phyloP scores from a whole-genome alignment of 257 asterid genomes.

The Solanum gandarillasii region DNA sequence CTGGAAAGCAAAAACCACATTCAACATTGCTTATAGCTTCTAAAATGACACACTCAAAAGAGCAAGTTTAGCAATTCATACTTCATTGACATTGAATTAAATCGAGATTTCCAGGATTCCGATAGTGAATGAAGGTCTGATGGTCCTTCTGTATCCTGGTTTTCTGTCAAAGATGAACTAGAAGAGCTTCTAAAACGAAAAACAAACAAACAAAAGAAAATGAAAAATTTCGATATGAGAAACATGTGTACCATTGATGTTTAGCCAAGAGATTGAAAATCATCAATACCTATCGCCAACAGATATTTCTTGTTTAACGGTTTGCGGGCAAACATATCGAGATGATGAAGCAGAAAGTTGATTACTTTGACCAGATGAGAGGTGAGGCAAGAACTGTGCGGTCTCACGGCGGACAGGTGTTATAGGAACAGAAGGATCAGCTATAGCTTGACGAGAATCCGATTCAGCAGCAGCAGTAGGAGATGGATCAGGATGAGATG shows the following conservation, averaged over 20 bases:
- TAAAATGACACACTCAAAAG: background rate
- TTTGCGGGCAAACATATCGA: conserved; percentile 19
- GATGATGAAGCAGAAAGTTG: conserved; percentile 44
- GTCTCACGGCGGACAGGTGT: conserved; percentile 9
- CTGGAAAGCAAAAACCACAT: conserved; percentile 19
- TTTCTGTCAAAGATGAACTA: conserved; percentile 28
- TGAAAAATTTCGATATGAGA: background rate
- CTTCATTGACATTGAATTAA: conserved; percentile 70
- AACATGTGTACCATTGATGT: background rate
- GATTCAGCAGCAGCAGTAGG: conserved; percentile 26
- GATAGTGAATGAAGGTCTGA: conserved; percentile 63
- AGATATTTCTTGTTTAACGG: conserved; percentile 18
- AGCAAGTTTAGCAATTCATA: conserved; percentile 20
- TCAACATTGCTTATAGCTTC: conserved; percentile 2
- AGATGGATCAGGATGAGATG: conserved; percentile 45
- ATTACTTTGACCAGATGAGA: conserved; percentile 22
- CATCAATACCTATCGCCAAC: conserved; percentile 34
- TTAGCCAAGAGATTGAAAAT: background rate
- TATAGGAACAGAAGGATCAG: conserved; percentile 13
- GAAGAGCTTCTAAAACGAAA: conserved; percentile 31
- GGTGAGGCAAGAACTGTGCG: conserved; percentile 7
- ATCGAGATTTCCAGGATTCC: conserved; percentile 77
- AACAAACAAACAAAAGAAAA: background rate
- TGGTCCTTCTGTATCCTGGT: conserved; percentile 61
- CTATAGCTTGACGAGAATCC: conserved; percentile 26